phyloP scores from a whole-genome alignment of 805 yeast species.

The Komagataella phaffii region DNA sequence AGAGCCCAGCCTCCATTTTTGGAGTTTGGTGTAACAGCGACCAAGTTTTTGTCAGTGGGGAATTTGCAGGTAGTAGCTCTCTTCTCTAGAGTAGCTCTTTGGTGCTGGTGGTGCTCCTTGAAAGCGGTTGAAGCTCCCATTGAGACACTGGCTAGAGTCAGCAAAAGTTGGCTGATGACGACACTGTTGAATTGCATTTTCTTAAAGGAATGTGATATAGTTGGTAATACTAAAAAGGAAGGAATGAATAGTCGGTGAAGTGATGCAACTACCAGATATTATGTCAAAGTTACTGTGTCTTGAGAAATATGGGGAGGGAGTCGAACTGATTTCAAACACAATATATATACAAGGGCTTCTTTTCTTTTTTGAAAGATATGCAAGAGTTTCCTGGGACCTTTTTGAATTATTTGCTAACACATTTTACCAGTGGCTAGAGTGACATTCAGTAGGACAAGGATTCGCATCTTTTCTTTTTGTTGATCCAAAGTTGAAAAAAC shows the following conservation, averaged over 20 bases:
- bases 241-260: neutral
- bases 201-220: neutral
- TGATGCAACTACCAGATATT: neutral
- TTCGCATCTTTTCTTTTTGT: neutral
- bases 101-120: conserved; percentile 2
- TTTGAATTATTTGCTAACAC: neutral
- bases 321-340: neutral
- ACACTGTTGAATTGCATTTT: neutral
- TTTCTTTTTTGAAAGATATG: neutral
- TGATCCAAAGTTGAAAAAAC: neutral
- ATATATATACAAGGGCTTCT: neutral
- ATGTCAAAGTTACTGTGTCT: neutral
- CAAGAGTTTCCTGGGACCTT: neutral
- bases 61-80: conserved; percentile 34
- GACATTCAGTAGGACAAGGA: neutral
- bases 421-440: neutral
- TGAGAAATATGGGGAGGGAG: neutral
- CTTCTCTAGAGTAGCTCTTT: neutral
- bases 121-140: neutral
- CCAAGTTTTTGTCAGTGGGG: conserved; percentile 57
- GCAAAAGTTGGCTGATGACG: neutral
- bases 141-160: neutral
- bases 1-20: conserved; percentile 80
- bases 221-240: neutral
- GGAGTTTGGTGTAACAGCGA: conserved; percentile 45